Evolutionary conservation across 495 filamentous ascomycete genomes (phyloP).

Genomic region (Sphaerosporella brunnea): DNA sequence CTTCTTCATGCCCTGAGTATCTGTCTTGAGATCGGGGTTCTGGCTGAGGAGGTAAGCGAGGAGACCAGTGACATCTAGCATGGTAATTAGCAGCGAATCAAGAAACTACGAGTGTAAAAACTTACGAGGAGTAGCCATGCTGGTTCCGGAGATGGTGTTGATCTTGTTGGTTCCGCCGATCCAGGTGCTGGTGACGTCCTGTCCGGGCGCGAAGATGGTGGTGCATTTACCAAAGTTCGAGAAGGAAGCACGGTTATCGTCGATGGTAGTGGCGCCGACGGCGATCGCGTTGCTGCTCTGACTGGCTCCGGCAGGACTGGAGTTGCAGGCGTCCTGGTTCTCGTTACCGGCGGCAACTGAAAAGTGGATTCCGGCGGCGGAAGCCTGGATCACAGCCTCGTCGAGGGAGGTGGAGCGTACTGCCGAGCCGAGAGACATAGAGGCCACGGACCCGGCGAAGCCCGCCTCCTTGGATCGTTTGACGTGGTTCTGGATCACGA

Average conservation of each 20-base stretch:
- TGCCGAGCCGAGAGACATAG: constrained; percentile 24
- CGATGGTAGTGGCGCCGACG: constrained; percentile 40
- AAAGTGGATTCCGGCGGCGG: constrained; percentile 38
- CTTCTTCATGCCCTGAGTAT: constrained; percentile 30
- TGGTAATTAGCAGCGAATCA: background rate
- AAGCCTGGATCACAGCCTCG: constrained; percentile 37
- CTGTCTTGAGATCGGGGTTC: constrained; percentile 23
- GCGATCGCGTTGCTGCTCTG: constrained; percentile 34
- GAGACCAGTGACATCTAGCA: constrained; percentile 32
- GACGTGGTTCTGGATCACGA: constrained; percentile 32
- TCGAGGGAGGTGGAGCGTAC: constrained; percentile 36
- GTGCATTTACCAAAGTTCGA: constrained; percentile 44
- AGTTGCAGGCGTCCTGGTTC: constrained; percentile 35
- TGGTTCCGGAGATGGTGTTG: constrained; percentile 37
- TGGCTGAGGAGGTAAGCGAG: constrained; percentile 32
- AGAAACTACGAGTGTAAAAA: constrained; percentile 1
- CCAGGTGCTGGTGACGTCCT: constrained; percentile 35
- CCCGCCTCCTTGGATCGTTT: constrained; percentile 27
- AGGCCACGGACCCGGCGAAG: constrained; percentile 29
- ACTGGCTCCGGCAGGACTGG: constrained; percentile 37
- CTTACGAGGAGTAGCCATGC: constrained; percentile 35
- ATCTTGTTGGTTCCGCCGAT: constrained; percentile 30
- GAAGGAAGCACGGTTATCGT: constrained; percentile 37
- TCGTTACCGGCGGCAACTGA: constrained; percentile 54
- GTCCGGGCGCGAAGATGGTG: constrained; percentile 36